Base-by-base conservation (phyloP, 306 rosid genomes). In the Quercus gilva region DNA sequence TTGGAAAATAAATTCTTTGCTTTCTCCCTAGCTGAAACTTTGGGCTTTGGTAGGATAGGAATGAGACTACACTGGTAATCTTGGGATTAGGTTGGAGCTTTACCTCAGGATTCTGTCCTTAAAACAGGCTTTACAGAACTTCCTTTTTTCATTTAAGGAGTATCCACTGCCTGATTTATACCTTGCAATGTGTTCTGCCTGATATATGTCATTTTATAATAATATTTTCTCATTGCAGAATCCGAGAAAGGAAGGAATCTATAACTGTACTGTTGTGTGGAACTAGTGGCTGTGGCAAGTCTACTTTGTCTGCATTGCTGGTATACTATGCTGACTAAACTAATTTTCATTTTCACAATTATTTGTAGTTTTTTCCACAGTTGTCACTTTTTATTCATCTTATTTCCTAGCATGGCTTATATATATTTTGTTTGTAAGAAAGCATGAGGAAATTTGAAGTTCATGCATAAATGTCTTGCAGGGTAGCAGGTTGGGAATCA, bases 221-320 rank as follows among this genome's bases (percentile, higher is more conserved):
- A 57, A 78, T 57, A 75, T 67, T 68, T 76, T 75, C 60, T 79
- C 29, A 2, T 6, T 72, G 82, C 88, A 94, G 97, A 86, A 84
- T 94, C 69, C 90, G 98, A 52, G 98, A 94, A 84, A 76, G 91
- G 88, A 94, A 94, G 91, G 98, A 91, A 83, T 94, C 98, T 65
- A 89, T 92, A 64, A 94, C 97, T 26, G 92, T 94, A 75, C 86
- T 94, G 79, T 76, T 94, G 84, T 94, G 98, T 78, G 98, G 98
- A 84, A 92, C 98, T 57, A 94, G 98, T 76, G 98, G 98, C 88
- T 94, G 98, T 72, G 98, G 98, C 84, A 94, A 94, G 84, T 94
- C 98, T 49, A 94, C 98, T 60, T 85, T 94, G 88, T 94, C 98
- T 67, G 93, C 98, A 57, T 81, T 94, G 88, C 97, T 94, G 98